Base-by-base conservation (phyloP, 805 yeast genomes). In the Citeromyces nyonsensis region DNA sequence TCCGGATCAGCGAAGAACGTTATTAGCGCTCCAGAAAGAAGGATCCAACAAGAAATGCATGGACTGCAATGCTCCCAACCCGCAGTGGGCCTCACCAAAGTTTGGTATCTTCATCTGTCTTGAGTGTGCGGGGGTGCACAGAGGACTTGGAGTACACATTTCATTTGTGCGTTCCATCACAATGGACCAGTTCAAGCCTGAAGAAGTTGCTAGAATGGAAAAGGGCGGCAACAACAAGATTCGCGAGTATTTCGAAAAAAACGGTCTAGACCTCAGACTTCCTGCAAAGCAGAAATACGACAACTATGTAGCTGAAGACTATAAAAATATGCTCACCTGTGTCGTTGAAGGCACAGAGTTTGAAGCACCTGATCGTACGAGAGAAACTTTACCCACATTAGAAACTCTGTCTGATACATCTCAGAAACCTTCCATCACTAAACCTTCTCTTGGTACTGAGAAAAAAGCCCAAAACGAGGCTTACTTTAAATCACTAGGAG, bases 1-100 rank as follows among this genome's bases (percentile, higher is more conserved):
- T 51, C 95, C 96, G 11, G 95, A 84, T 44, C 78, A 82, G 37
- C 79, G 94, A 53, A 74, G 95, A 49, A 74, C 78, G 50, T 63
- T 82, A 27, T 47, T 73, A 42, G 73, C 73, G 28, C 58, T 88
- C 38, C 97, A 88, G 49, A 84, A 84, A 50, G 61, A 63, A 30
- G 94, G 88, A 18, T 77, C 63, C 10, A 84, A 85, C 61, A 84
- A 79, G 59, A 76, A 72, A 52, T 91, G 98, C 56, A 79, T 84
- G 53, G 98, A 91, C 53, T 91, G 98, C 56, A 66, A 61, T 26
- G 94, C 96, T 1, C 95, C 94, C 37, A 88, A 86, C 51, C 98
- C 98, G 7, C 98, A 91, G 54, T 91, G 98, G 98, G 96, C 97
- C 2, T 84, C 95, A 10, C 97, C 97, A 25, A 91, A 91, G 55